Evolutionary conservation across 441 rosid genomes (phyloP).

Genomic region (Euphorbia corollata): DNA sequence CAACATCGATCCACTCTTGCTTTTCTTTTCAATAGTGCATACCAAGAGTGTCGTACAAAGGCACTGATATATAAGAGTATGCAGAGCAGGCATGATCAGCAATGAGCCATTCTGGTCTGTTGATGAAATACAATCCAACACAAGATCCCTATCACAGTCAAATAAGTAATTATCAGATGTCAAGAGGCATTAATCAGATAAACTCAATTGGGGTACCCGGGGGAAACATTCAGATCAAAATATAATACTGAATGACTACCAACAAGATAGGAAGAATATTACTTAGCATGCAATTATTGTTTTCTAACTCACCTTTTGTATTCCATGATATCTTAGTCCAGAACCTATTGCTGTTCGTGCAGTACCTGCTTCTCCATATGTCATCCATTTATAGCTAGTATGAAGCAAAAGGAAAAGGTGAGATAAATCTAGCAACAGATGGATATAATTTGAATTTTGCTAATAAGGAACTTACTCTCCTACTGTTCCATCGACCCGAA

Average conservation of each 20-base stretch:
- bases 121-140: constrained; percentile 84
- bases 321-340: constrained; percentile 65
- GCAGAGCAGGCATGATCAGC: constrained; percentile 97
- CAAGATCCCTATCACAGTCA: constrained; percentile 56
- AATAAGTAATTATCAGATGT: constrained; percentile 19
- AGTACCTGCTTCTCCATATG: constrained; percentile 88
- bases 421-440: constrained; percentile 13
- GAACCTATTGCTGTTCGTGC: constrained; percentile 87
- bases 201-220: background rate
- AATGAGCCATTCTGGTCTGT: constrained; percentile 91
- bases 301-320: constrained; percentile 43
- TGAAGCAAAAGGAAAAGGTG: constrained; percentile 11
- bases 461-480: constrained; percentile 68
- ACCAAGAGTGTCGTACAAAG: constrained; percentile 98
- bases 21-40: constrained; percentile 18
- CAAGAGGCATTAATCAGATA: constrained; percentile 12
- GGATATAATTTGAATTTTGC: constrained; percentile 6
- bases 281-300: background rate
- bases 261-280: constrained; percentile 10
- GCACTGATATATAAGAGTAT: constrained; percentile 83
- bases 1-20: constrained; percentile 15
- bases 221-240: background rate
- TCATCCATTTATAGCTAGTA: constrained; percentile 91
- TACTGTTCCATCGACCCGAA: constrained; percentile 82
- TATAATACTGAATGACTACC: constrained; percentile 4